A percentile compares a stretch with the other conserved stretches of the same genome.
Evolutionary conservation across 202 grass and related monocot species (phyloP).

Genomic region (Carex sylvatica): DNA sequence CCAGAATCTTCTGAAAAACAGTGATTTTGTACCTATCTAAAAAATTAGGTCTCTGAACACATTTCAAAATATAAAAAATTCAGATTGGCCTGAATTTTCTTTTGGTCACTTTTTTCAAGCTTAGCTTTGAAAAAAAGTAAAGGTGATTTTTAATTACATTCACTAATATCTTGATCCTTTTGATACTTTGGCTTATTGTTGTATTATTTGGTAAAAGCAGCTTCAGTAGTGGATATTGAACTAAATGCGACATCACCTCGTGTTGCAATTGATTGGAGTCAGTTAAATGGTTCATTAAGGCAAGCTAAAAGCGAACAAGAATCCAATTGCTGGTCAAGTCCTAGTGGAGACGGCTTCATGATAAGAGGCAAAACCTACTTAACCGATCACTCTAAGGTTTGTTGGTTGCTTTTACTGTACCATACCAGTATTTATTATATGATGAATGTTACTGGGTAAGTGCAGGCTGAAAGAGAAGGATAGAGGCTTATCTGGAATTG

Average conservation of each 20-base stretch:
- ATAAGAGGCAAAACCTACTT: conserved; percentile 96
- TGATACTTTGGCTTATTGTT: conserved; percentile 11
- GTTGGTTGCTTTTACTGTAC: background rate
- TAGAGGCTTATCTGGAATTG: no score
- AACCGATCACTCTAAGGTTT: conserved; percentile 77
- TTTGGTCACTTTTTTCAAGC: no score
- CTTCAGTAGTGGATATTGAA: conserved; percentile 50
- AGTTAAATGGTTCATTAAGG: conserved; percentile 60
- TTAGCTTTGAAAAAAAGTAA: conserved; percentile 54
- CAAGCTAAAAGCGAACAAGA: conserved; percentile 56
- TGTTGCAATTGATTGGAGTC: conserved; percentile 52
- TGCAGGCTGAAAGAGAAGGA: background rate
- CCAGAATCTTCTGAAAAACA: no score
- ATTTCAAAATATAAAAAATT: no score
- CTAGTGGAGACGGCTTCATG: conserved; percentile 86
- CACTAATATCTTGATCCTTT: background rate
- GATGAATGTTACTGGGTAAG: background rate
- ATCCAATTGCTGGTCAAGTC: conserved; percentile 77
- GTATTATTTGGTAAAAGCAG: conserved; percentile 38
- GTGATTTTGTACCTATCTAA: no score
- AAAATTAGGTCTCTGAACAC: no score
- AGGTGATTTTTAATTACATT: conserved; percentile 47
- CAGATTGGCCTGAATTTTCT: no score
- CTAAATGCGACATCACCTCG: conserved; percentile 38
- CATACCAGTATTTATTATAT: background rate